phyloP scores from a whole-genome alignment of 2,329 filamentous ascomycete genomes.

The Beauveria sp. region DNA sequence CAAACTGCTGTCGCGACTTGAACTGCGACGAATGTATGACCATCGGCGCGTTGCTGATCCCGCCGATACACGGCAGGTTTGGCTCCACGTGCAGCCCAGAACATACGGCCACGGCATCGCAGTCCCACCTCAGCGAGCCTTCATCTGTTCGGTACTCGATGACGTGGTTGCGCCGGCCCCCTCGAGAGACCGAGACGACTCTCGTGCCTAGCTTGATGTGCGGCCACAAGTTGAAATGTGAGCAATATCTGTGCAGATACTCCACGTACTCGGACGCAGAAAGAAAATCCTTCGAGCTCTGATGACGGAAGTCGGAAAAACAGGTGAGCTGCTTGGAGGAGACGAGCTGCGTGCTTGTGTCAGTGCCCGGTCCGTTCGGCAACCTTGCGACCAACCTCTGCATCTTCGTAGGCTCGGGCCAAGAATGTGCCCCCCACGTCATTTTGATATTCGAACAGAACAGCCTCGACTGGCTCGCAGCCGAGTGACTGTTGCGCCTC shows the following conservation, averaged over 20 bases:
- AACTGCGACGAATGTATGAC: constrained; percentile 34
- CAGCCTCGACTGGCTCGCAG: too few species aligned
- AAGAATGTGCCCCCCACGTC: too few species aligned
- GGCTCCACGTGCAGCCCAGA: constrained; percentile 34
- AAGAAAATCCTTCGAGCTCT: constrained; percentile 32
- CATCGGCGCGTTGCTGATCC: constrained; percentile 25
- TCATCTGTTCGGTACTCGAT: neutral
- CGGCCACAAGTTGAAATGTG: constrained; percentile 29
- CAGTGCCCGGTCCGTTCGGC: too few species aligned
- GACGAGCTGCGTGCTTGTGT: too few species aligned
- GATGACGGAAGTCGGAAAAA: constrained; percentile 37
- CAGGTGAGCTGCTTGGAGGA: constrained; percentile 35
- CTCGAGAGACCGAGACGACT: constrained; percentile 21
- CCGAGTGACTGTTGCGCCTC: too few species aligned
- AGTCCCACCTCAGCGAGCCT: constrained; percentile 21
- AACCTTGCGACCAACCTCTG: too few species aligned
- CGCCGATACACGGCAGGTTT: constrained; percentile 27
- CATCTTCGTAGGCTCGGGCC: too few species aligned
- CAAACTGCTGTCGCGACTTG: constrained; percentile 32
- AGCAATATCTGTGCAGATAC: constrained; percentile 33
- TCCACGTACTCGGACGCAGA: constrained; percentile 26
- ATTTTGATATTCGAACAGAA: too few species aligned
- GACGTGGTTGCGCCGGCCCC: constrained; percentile 2
- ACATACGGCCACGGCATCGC: constrained; percentile 36
- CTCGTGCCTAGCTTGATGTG: constrained; percentile 26